Evolutionary conservation across 2,329 filamentous ascomycete genomes (phyloP).

Genomic region (Chalaropsis thielavioides): DNA sequence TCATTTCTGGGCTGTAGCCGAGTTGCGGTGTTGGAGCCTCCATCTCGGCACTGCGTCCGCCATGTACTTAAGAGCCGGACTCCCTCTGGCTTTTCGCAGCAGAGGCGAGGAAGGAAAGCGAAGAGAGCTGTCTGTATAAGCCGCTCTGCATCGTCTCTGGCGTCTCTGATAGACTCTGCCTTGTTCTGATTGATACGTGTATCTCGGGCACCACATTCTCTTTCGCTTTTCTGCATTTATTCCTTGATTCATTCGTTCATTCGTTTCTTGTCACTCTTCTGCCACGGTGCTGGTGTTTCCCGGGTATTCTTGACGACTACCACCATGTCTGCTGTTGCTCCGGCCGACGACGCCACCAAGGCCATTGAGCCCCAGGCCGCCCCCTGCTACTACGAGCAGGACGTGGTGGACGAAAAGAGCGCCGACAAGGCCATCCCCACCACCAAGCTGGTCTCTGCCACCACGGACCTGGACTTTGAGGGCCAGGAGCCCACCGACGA

Average conservation of each 20-base stretch:
- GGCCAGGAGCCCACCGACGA: constrained; percentile 43
- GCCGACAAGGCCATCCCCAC: constrained; percentile 16
- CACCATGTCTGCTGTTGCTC: background rate
- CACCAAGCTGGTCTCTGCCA: background rate
- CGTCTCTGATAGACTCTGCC: no score
- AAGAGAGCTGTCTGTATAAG: background rate
- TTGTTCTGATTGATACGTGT: background rate
- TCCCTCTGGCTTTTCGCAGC: background rate
- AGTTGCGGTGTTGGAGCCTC: background rate
- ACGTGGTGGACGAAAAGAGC: constrained; percentile 6
- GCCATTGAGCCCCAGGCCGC: background rate
- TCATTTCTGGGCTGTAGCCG: background rate
- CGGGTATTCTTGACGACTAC: background rate
- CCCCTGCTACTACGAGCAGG: background rate
- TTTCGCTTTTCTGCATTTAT: background rate
- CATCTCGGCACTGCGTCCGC: background rate
- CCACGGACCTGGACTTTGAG: constrained; percentile 20
- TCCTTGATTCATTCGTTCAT: no score
- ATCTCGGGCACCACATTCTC: background rate
- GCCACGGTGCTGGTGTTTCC: background rate
- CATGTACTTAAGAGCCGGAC: background rate
- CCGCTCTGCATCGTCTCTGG: background rate
- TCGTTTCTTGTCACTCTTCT: no score
- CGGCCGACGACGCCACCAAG: background rate
- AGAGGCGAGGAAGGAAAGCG: background rate